A percentile compares a stretch with the other conserved stretches of the same genome.
These are phyloP conservation scores for Phytophthora hybrid DNA, from an alignment of 352 stramenopile genomes.

Conservation along the genomic window DNA sequence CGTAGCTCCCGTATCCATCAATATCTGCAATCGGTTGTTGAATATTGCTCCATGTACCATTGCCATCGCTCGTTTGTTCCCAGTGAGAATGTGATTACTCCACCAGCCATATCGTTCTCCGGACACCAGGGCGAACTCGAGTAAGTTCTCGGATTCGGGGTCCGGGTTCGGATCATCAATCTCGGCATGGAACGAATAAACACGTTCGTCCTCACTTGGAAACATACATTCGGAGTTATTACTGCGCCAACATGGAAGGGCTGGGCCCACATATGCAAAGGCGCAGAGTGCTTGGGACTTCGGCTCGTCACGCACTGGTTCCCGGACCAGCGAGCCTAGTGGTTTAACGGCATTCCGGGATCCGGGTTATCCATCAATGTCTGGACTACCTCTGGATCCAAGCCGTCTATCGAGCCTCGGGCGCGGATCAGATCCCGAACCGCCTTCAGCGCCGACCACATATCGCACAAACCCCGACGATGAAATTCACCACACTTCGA, in stretches of 20 bases:
- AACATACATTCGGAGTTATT: constrained; percentile 2
- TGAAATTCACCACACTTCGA: constrained; percentile 8
- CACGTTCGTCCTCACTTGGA: constrained; percentile 3
- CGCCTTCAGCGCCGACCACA: constrained; percentile 1
- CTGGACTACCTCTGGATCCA: not conserved
- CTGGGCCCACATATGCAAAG: constrained; percentile 23
- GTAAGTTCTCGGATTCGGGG: not conserved
- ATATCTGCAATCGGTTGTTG: constrained; percentile 9
- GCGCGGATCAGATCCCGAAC: not conserved
- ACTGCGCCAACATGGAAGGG: not conserved
- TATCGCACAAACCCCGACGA: constrained; percentile 4
- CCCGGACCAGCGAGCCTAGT: constrained; percentile 14
- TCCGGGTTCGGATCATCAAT: not conserved
- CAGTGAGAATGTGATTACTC: constrained; percentile 5
- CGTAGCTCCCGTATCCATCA: constrained; percentile 32
- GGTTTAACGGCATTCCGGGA: constrained; percentile 17
- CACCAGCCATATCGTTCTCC: constrained; percentile 28
- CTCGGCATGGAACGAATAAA: not conserved
- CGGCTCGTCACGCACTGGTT: constrained; percentile 25
- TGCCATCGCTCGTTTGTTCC: not conserved
- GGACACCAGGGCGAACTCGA: not conserved
- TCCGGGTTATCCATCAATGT: not conserved
- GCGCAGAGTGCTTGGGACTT: constrained; percentile 2
- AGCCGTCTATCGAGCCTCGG: not conserved
- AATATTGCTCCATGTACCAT: not conserved